These are phyloP conservation scores for Myxozyma udenii DNA, from an alignment of 805 yeast species.

Conservation along the genomic window DNA sequence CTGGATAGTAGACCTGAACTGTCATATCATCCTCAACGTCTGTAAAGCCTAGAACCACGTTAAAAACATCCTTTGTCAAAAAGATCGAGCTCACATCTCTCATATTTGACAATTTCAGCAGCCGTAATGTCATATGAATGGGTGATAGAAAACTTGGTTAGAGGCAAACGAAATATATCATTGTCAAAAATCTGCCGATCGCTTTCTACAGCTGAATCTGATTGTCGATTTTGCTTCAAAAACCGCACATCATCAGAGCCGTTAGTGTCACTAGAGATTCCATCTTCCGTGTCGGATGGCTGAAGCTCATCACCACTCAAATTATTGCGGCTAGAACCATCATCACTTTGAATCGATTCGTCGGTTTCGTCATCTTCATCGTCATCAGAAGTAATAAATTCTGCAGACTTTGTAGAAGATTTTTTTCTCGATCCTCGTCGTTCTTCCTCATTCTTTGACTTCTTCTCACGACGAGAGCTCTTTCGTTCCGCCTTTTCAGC, in stretches of 20 bases:
- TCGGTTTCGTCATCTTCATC: constrained; percentile 44
- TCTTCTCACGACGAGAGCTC: neutral
- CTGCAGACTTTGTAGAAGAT: constrained; percentile 7
- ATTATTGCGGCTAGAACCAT: too few relatives aligned
- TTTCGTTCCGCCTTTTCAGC: constrained; percentile 13
- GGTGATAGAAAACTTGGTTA: neutral
- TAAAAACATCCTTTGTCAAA: neutral
- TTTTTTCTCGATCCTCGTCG: constrained; percentile 5
- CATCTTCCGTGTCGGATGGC: neutral
- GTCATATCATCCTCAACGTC: constrained; percentile 7
- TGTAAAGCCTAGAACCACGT: neutral
- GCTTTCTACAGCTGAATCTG: neutral
- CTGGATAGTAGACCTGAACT: constrained; percentile 22
- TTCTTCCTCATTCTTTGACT: constrained; percentile 6
- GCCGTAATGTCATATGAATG: constrained; percentile 4
- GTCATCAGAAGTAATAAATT: constrained; percentile 20
- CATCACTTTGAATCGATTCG: constrained; percentile 38
- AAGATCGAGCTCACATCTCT: constrained; percentile 8
- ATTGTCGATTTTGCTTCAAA: too few relatives aligned
- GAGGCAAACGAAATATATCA: neutral
- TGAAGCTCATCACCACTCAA: constrained; percentile 2
- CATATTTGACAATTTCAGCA: constrained; percentile 4
- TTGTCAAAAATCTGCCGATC: constrained; percentile 1
- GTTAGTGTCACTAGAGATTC: neutral
- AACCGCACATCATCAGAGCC: neutral